Evolutionary conservation across 495 filamentous ascomycete genomes (phyloP).

Genomic region (Schizothecium vesticola): DNA sequence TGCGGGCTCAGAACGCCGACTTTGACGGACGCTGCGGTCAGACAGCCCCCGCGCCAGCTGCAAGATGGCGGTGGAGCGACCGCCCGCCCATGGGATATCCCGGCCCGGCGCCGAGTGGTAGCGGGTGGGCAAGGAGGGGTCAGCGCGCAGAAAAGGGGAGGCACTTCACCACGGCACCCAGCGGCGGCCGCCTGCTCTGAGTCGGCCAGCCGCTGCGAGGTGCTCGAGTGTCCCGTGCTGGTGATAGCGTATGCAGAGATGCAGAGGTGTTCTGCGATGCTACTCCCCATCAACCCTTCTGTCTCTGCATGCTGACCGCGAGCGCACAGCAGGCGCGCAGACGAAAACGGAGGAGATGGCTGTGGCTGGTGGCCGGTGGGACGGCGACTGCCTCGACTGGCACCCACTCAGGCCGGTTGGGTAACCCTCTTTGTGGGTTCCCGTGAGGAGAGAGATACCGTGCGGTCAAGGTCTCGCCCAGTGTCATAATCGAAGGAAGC

Average conservation of each 20-base stretch:
- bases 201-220: background rate
- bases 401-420: background rate
- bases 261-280: background rate
- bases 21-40: background rate
- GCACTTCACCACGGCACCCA: background rate
- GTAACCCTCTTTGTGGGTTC: background rate
- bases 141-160: background rate
- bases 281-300: background rate
- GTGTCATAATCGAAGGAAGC: background rate
- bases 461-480: background rate
- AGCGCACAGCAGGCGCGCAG: background rate
- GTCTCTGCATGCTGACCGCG: background rate
- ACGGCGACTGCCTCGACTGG: background rate
- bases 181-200: background rate
- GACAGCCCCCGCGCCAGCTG: background rate
- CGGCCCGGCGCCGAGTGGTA: background rate
- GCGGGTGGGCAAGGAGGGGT: background rate
- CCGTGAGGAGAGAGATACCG: background rate
- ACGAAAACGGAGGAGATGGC: background rate
- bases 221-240: background rate
- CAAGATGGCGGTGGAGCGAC: background rate
- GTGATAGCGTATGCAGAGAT: background rate
- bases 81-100: background rate
- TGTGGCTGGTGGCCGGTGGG: background rate
- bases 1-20: background rate